Evolutionary conservation across 441 rosid species (phyloP).

Genomic region (Adansonia gregorii): DNA sequence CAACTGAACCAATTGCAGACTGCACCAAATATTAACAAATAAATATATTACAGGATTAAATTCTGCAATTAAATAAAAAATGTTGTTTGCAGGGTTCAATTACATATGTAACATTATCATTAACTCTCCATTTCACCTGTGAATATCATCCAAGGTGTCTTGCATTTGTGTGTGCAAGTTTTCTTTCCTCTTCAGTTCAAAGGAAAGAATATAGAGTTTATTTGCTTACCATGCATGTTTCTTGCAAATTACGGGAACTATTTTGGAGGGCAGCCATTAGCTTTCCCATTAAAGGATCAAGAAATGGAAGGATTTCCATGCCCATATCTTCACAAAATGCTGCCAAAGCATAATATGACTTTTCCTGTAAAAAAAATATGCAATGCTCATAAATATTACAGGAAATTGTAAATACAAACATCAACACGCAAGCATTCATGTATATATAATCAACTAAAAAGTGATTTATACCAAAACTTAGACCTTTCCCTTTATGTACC

Average conservation of each 20-base stretch:
- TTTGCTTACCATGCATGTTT: constrained; percentile 91
- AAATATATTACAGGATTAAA: constrained; percentile 21
- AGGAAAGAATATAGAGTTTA: constrained; percentile 4
- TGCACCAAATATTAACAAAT: constrained; percentile 44
- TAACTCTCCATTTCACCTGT: constrained; percentile 13
- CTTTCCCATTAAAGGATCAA: constrained; percentile 93
- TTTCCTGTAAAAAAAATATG: constrained; percentile 59
- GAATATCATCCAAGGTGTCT: neutral
- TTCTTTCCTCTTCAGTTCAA: neutral
- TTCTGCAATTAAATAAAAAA: constrained; percentile 9
- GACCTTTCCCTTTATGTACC: constrained; percentile 46
- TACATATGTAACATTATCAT: neutral
- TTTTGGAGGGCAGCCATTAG: constrained; percentile 80
- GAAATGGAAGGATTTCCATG: constrained; percentile 87
- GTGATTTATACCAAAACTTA: neutral
- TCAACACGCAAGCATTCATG: neutral
- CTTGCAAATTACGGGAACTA: constrained; percentile 94
- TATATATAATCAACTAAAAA: constrained; percentile 11
- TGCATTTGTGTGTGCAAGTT: constrained; percentile 1
- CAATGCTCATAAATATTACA: constrained; percentile 5
- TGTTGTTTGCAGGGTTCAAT: neutral
- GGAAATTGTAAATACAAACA: constrained; percentile 8
- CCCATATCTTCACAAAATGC: constrained; percentile 99
- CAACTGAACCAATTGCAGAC: constrained; percentile 99
- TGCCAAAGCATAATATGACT: constrained; percentile 97